Evolutionary conservation across 352 stramenopile species (phyloP).

Genomic region (Globisporangium sylvaticum): DNA sequence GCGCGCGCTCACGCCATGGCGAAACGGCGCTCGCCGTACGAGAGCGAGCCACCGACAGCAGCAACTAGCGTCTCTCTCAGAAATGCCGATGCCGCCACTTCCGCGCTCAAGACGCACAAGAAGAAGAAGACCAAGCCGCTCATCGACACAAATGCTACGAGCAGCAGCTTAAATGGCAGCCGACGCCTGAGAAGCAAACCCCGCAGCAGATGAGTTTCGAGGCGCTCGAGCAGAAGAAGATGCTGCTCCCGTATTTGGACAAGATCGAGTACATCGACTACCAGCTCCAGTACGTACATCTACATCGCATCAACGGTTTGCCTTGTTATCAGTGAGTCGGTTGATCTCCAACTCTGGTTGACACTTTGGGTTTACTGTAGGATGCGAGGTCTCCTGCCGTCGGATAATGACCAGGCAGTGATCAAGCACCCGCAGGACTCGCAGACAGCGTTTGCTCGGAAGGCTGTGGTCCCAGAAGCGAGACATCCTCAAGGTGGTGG

Average conservation of each 20-base stretch:
- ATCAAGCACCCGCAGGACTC: neutral
- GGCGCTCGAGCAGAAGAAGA: conserved; percentile 71
- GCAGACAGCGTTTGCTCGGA: neutral
- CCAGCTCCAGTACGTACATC: conserved; percentile 44
- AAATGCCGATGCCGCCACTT: neutral
- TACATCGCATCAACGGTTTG: neutral
- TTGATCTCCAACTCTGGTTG: too few relatives aligned
- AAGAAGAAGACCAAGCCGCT: neutral
- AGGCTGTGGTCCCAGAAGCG: neutral
- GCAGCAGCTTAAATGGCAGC: neutral
- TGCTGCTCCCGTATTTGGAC: conserved; percentile 78
- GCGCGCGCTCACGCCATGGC: conserved; percentile 2
- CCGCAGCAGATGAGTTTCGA: conserved; percentile 44
- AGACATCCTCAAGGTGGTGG: neutral
- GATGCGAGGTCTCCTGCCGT: conserved; percentile 4
- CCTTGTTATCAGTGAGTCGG: neutral
- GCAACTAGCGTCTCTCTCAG: neutral
- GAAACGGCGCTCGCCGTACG: conserved; percentile 43
- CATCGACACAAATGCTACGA: neutral
- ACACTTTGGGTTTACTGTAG: neutral
- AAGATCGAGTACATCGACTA: conserved; percentile 88
- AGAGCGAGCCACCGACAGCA: conserved; percentile 12
- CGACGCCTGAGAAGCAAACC: neutral
- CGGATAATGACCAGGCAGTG: neutral
- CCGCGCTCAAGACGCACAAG: neutral